Evolutionary conservation across 257 asterid species (phyloP), one percentile per base, ranked within the genome.

Genomic region (Solanum clarkiae): DNA sequence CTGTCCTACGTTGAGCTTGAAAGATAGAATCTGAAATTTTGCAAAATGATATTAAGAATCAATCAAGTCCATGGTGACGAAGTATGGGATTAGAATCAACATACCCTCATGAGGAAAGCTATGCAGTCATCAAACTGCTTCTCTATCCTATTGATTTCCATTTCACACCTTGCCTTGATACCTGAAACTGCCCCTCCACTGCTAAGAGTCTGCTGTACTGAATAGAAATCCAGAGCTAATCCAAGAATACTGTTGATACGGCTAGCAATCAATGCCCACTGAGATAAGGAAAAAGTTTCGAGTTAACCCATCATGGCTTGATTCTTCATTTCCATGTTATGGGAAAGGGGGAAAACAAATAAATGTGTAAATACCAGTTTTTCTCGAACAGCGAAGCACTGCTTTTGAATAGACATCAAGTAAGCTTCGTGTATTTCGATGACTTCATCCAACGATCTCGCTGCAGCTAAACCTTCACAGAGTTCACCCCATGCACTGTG

Each of bases 401-500:
- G 99, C 63, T 97, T 88, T 87, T 93, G 98, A 77, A 96, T 95
- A 9, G 98, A 92, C 92, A 89, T 86, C 90, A 96, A 89, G 92
- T 96, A 96, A 80, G 94, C 91, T 87, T 96, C 98, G 29, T 96
- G 99, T 80, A 94, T 98, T 92, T 96, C 97, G 18, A 96, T 96
- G 86, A 92, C 98, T 92, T 94, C 98, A 88, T 95, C 99, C 85
- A 95, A 91, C 20, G 97, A 93, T 87, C 95, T 93, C 66, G 99
- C 99, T 71, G 93, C 89, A 32, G 94, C 92, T 86, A 94, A 92
- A 82, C 98, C 98, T 89, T 96, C 97, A 72, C 98, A 92, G 63
- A 95, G 98, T 82, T 96, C 99, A 85, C 94, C 94, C 99, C 98
- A 95, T 80, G 98, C 98, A 84, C 97, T 96, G 88, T 96, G 99